A percentile compares a stretch with the other conserved stretches of the same genome.
These are phyloP conservation scores for Colletotrichum orchidophilum DNA, from an alignment of 2,329 filamentous ascomycete genomes.

Conservation along the genomic window DNA sequence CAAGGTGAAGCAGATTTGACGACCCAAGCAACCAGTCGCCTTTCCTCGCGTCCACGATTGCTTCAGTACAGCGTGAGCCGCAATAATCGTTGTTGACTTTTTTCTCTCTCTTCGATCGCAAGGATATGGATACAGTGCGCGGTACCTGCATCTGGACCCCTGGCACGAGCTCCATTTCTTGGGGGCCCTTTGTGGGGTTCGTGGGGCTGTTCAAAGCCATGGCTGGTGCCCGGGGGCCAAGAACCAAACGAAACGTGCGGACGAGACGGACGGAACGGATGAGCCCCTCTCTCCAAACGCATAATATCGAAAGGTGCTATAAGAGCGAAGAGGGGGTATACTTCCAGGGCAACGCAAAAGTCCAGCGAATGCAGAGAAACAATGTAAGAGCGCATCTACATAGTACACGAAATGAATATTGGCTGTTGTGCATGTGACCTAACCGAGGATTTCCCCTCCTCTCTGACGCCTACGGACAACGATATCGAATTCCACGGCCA, in stretches of 20 bases:
- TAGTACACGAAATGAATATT: conserved; percentile 23
- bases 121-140: conserved; percentile 8
- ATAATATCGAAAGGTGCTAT: conserved; percentile 10
- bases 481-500: background rate
- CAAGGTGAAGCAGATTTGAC: background rate
- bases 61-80: background rate
- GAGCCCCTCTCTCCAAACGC: background rate
- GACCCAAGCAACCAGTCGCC: background rate
- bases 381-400: background rate
- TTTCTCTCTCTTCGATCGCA: background rate
- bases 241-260: background rate
- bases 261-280: background rate
- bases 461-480: background rate
- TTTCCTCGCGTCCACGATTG: background rate
- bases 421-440: conserved; percentile 12
- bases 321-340: background rate
- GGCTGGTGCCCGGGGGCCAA: background rate
- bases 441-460: background rate
- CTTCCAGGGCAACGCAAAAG: background rate
- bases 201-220: conserved; percentile 10
- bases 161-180: background rate
- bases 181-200: background rate
- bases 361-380: background rate
- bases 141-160: conserved; percentile 15
- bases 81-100: background rate